Evolutionary conservation across 1,139 yeast species (phyloP).

Genomic region (Suhomyces bokatorum): DNA sequence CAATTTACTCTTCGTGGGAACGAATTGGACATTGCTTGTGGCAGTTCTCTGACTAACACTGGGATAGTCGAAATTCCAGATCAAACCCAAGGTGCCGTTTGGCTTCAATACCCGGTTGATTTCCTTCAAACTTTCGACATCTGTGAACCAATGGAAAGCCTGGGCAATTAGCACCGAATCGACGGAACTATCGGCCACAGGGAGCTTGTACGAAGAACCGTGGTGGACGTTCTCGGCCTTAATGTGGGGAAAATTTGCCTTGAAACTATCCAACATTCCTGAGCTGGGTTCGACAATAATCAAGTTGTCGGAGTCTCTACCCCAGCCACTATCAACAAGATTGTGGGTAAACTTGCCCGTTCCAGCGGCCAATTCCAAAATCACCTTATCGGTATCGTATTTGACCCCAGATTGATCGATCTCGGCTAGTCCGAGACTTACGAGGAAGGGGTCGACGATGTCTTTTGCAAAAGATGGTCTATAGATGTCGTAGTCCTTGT

Average conservation of each 20-base stretch:
- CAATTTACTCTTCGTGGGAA: constrained; percentile 13
- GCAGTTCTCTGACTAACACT: constrained; percentile 11
- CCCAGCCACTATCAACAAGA: constrained; percentile 45
- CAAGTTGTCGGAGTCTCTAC: constrained; percentile 26
- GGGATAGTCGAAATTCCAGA: constrained; percentile 62
- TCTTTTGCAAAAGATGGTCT: constrained; percentile 55
- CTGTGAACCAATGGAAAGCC: constrained; percentile 72
- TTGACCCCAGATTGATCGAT: constrained; percentile 6
- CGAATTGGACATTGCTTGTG: constrained; percentile 8
- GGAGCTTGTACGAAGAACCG: constrained; percentile 53
- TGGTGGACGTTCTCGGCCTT: constrained; percentile 23
- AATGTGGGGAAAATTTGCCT: constrained; percentile 48
- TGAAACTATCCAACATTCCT: constrained; percentile 58
- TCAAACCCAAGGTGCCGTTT: constrained; percentile 50
- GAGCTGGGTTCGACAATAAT: constrained; percentile 57
- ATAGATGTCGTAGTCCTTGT: constrained; percentile 51
- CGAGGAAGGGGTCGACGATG: constrained; percentile 50
- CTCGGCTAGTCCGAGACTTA: constrained; percentile 33
- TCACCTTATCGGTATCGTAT: constrained; percentile 25
- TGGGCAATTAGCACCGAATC: constrained; percentile 64
- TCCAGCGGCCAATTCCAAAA: constrained; percentile 64
- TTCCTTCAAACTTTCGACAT: constrained; percentile 49
- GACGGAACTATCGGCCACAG: constrained; percentile 43
- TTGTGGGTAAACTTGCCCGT: constrained; percentile 64
- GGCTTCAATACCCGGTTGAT: constrained; percentile 52